Evolutionary conservation across 257 asterid genomes (phyloP), one percentile per base, ranked within the genome.

Genomic region (Solanum habrochaites): DNA sequence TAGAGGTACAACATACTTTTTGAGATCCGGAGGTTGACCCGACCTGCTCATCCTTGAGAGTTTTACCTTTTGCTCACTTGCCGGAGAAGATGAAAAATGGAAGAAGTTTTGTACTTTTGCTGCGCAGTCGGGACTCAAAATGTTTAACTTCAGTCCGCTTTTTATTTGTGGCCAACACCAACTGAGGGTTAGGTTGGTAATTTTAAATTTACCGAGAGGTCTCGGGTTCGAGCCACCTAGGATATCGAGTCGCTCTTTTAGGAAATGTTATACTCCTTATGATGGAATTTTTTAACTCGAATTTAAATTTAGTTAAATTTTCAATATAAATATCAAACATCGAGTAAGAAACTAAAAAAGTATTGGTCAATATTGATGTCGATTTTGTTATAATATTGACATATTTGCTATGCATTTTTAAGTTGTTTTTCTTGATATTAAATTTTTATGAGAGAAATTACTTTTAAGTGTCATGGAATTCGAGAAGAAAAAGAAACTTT

Each of bases 1-100:
- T 14, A 43, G 29, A 47, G 37, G 18, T 45, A 45, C 0, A 3
- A 29, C 85, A 20, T 80, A 80, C 85, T 80, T 80, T 49, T 80
- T 80, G 18, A 80, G 85, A 80, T 80, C 85, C 42, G 85, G 85
- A 80, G 85, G 85, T 29, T 80, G 85, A 47, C 85, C 85, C 67
- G 85, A 80, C 31, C 85, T 47, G 67, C 85, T 80, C 85, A 80
- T 80, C 43, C 29, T 80, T 78, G 49, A 52, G 66, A 8, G n/a
- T 15, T 78, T 60, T 78, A 8, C 66, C 27, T 32, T 43, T 75
- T n/a, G 23, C 37, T 75, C 60, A 42, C 82, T 23, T 39, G 82
- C 56, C 18, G 11, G 83, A 77, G 37, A 21, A 8, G 39, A 77
- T 25, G 9, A 16, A 52, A 52, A 16, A 52, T 25, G 83, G 39